Percentiles rank a stretch among this genome's conserved stretches.
These are phyloP conservation scores for Bathelium albidoporum DNA, from an alignment of 495 filamentous ascomycete genomes.

Conservation along the genomic window DNA sequence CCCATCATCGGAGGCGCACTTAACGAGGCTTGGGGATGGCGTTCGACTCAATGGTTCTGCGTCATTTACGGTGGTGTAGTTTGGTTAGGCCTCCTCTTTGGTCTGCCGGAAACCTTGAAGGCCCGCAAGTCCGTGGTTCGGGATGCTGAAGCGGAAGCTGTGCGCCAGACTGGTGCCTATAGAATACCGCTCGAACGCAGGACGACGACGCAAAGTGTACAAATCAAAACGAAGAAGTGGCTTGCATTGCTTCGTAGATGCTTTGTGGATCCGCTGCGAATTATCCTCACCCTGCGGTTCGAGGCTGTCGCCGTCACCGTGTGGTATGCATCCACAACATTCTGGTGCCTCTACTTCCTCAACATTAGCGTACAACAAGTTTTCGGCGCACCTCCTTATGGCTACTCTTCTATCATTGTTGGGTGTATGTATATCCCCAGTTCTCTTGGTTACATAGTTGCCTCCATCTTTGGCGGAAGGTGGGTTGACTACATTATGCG, in stretches of 20 bases:
- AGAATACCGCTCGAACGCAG: slow-evolving; percentile 41
- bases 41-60: slow-evolving; percentile 81
- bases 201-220: slow-evolving; percentile 53
- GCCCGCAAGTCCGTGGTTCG: slow-evolving; percentile 8
- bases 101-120: slow-evolving; percentile 32
- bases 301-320: slow-evolving; percentile 72
- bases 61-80: slow-evolving; percentile 55
- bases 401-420: slow-evolving; percentile 60
- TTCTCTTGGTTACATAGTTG: slow-evolving; percentile 65
- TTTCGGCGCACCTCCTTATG: slow-evolving; percentile 66
- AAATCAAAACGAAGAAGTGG: slow-evolving; percentile 42
- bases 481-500: slow-evolving; percentile 92
- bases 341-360: slow-evolving; percentile 72
- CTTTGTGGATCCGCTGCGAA: slow-evolving; percentile 70
- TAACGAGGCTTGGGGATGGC: slow-evolving; percentile 63
- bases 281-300: slow-evolving; percentile 69
- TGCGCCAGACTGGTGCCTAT: not conserved
- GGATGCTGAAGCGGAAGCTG: slow-evolving; percentile 14
- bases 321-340: slow-evolving; percentile 72
- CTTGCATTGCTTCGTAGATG: slow-evolving; percentile 49
- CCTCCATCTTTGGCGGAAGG: slow-evolving; percentile 62
- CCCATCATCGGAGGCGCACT: slow-evolving; percentile 82
- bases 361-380: slow-evolving; percentile 75
- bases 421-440: slow-evolving; percentile 75
- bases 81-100: slow-evolving; percentile 39